Percentiles rank a stretch among this genome's conserved stretches.
Conservation (phyloP, 2,329 filamentous ascomycete species). For the Claviceps capensis region DNA sequence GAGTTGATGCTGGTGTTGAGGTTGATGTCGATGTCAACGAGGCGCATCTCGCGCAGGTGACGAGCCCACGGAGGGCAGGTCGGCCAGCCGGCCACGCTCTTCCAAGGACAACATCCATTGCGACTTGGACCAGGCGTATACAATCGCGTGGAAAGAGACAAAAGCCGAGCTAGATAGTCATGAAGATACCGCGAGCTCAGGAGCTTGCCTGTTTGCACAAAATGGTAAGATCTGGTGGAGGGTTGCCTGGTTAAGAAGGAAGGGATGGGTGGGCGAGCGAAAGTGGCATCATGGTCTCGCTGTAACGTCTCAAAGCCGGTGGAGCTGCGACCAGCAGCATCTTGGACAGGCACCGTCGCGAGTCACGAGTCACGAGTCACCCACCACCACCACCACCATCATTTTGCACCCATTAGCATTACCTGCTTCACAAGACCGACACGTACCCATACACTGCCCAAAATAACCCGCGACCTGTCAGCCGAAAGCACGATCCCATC, state of each 20-base stretch:
- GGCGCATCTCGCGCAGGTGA: constrained; percentile 1
- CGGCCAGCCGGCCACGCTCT: constrained; percentile 9
- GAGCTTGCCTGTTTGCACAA: no score
- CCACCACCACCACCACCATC: neutral
- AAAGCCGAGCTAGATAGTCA: no score
- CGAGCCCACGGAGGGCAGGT: constrained; percentile 7
- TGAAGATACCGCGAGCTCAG: no score
- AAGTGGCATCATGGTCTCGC: no score
- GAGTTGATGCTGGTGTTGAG: neutral
- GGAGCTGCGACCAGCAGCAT: neutral
- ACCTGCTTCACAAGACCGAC: no score
- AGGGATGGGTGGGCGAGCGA: no score
- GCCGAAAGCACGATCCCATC: neutral
- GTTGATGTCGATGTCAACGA: neutral
- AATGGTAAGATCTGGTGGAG: neutral
- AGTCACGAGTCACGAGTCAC: neutral
- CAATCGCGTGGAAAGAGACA: no score
- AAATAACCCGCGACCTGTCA: neutral
- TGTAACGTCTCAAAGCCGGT: neutral
- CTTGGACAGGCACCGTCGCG: neutral
- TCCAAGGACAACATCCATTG: constrained; percentile 14
- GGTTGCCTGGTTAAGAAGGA: no score
- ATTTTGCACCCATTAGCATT: no score
- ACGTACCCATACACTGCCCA: no score
- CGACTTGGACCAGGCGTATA: neutral